These are phyloP conservation scores for Xylaria sp. DNA, from an alignment of 2,329 filamentous ascomycete species.

Conservation along the genomic window DNA sequence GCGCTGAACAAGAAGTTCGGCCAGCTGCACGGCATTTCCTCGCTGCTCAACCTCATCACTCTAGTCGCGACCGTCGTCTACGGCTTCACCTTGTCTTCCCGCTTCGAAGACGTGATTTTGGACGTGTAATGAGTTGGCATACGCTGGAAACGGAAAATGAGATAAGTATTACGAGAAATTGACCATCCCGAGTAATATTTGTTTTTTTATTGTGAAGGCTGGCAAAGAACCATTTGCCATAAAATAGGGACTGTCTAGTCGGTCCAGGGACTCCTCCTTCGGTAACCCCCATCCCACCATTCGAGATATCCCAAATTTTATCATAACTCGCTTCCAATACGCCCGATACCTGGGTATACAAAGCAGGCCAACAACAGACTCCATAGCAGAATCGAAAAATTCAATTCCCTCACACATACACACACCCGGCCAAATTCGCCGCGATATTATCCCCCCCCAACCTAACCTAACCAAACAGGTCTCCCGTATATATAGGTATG, in stretches of 20 bases:
- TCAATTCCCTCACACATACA: too few relatives aligned
- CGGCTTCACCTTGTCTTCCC: constrained; percentile 71
- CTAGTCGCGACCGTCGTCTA: constrained; percentile 75
- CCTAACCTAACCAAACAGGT: neutral
- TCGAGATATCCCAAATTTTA: constrained; percentile 12
- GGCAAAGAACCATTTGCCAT: neutral
- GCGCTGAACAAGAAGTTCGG: constrained; percentile 78
- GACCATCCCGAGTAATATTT: neutral
- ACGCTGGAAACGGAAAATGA: neutral
- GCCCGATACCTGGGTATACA: constrained; percentile 29
- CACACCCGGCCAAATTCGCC: neutral
- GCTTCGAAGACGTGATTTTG: constrained; percentile 48
- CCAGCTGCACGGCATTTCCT: constrained; percentile 78
- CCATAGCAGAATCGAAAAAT: constrained; percentile 1
- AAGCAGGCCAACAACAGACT: constrained; percentile 16
- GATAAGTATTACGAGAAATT: neutral
- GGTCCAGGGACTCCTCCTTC: constrained; percentile 10
- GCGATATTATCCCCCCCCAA: neutral
- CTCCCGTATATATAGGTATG: too few relatives aligned
- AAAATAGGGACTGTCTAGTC: constrained; percentile 3
- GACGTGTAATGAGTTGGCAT: neutral
- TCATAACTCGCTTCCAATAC: constrained; percentile 27
- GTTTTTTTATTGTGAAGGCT: neutral
- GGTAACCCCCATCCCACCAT: constrained; percentile 13
- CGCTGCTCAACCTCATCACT: constrained; percentile 74